Conservation (phyloP, 2,329 filamentous ascomycete species). For the Pseudopyrenochaeta lycopersici region DNA sequence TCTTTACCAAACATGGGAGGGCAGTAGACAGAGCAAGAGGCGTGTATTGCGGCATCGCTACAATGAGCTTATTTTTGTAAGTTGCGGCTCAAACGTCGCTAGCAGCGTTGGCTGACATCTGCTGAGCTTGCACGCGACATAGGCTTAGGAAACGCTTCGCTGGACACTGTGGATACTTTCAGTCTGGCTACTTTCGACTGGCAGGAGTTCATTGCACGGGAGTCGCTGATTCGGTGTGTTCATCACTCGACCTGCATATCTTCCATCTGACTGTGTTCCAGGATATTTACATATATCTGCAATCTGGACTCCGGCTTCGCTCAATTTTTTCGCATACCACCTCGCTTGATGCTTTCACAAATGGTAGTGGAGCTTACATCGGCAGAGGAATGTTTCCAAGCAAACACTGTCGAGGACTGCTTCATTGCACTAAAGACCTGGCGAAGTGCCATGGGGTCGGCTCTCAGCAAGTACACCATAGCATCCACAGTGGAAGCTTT, state of each 20-base stretch:
- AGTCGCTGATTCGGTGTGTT: conserved; percentile 3
- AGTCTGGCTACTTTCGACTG: neutral
- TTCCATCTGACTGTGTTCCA: neutral
- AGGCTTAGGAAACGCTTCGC: neutral
- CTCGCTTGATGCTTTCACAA: conserved; percentile 2
- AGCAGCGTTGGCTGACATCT: neutral
- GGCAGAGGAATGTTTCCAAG: conserved; percentile 8
- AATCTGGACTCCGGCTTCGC: conserved; percentile 6
- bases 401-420: conserved; percentile 1
- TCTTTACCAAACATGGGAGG: conserved; percentile 1
- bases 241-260: neutral
- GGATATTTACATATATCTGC: conserved; percentile 2
- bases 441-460: neutral
- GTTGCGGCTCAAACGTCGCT: neutral
- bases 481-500: neutral
- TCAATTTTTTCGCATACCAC: conserved; percentile 4
- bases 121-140: neutral
- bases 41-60: neutral
- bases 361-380: conserved; percentile 2
- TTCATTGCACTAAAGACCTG: neutral
- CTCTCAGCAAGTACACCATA: neutral
- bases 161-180: neutral
- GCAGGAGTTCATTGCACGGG: neutral
- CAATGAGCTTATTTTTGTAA: conserved; percentile 1
- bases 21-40: neutral